phyloP scores from a whole-genome alignment of 768 basidiomycete species.

The Tulasnella sp. region DNA sequence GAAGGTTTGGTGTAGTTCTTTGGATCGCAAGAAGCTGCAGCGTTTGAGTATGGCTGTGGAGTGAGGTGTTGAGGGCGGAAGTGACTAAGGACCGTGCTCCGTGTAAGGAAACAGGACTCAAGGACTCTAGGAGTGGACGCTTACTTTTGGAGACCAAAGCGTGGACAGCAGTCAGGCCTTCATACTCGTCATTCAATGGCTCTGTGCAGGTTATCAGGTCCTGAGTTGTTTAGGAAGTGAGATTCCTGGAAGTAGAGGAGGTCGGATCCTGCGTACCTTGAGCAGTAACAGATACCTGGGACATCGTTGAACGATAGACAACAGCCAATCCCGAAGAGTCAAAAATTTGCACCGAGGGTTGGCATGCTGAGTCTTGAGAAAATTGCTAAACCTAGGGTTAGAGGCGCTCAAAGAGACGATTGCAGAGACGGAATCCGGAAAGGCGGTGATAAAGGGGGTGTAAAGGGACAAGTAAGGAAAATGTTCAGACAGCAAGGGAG shows the following conservation, averaged over 20 bases:
- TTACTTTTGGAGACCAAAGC: conserved; percentile 64
- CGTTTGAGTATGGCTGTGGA: conserved; percentile 67
- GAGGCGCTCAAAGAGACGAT: conserved; percentile 16
- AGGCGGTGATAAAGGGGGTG: conserved; percentile 72
- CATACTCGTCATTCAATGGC: conserved; percentile 54
- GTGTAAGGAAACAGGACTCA: conserved; percentile 3
- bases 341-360: conserved; percentile 63
- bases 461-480: conserved; percentile 84
- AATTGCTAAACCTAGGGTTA: conserved; percentile 46
- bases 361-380: conserved; percentile 52
- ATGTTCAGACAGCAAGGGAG: conserved; percentile 51
- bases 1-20: conserved; percentile 60
- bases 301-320: conserved; percentile 79
- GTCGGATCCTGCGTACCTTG: conserved; percentile 27
- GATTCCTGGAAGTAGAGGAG: conserved; percentile 50
- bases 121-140: conserved; percentile 12
- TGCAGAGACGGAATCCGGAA: conserved; percentile 38
- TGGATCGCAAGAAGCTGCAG: conserved; percentile 69
- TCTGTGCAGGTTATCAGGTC: conserved; percentile 64
- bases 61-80: conserved; percentile 60
- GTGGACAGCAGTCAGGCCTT: conserved; percentile 46
- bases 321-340: conserved; percentile 71
- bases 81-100: conserved; percentile 44
- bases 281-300: conserved; percentile 76
- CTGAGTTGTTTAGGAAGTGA: conserved; percentile 12